phyloP scores from a whole-genome alignment of 345 rosid species.

The Geranium brycei region DNA sequence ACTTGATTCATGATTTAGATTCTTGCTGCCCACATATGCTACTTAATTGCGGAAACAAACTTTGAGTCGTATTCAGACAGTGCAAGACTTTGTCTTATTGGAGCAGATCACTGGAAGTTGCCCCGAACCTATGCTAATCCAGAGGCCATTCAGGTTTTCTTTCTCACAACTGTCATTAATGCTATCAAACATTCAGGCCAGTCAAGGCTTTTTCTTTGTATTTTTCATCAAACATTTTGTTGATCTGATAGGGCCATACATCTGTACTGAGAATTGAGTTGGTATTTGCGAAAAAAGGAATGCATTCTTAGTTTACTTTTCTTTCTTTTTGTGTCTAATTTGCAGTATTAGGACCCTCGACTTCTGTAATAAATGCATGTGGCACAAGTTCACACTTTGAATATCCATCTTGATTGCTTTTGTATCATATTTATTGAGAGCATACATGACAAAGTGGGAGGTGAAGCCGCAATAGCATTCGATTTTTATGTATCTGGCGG shows the following conservation, averaged over 20 bases:
- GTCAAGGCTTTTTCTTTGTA: neutral
- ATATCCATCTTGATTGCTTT: no score
- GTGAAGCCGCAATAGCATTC: no score
- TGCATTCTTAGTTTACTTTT: no score
- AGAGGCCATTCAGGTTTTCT: conserved; percentile 67
- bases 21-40: conserved; percentile 71
- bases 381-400: no score
- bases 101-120: conserved; percentile 75
- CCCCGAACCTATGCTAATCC: conserved; percentile 77
- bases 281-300: no score
- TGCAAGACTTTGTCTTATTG: conserved; percentile 69
- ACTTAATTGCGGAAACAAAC: conserved; percentile 69
- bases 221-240: neutral
- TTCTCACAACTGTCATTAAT: conserved; percentile 6
- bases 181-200: neutral
- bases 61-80: conserved; percentile 70
- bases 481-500: no score
- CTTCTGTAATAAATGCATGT: no score
- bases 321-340: no score
- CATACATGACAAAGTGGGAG: no score
- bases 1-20: conserved; percentile 20
- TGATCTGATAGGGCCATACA: neutral
- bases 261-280: no score
- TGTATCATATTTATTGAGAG: no score
- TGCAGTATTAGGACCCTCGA: no score